phyloP scores from a whole-genome alignment of 2,329 filamentous ascomycete species.

The Claviceps pusilla region DNA sequence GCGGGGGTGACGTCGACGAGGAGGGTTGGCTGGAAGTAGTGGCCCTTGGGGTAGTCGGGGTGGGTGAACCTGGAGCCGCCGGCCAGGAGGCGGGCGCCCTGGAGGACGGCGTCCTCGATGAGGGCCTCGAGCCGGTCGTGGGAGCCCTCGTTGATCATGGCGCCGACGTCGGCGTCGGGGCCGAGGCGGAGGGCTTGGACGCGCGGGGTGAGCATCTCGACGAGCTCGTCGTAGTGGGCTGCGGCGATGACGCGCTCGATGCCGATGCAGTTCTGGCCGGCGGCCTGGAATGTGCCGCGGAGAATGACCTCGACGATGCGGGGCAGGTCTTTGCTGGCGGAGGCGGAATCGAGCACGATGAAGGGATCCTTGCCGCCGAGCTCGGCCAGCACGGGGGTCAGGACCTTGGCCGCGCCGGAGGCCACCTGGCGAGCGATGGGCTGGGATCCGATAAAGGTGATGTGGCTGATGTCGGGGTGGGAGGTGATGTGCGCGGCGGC shows the following conservation, averaged over 20 bases:
- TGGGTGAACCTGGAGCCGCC: conserved; percentile 63
- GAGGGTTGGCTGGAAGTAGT: conserved; percentile 87
- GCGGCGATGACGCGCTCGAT: conserved; percentile 84
- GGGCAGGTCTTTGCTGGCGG: conserved; percentile 39
- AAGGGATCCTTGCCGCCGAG: conserved; percentile 91
- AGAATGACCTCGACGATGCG: conserved; percentile 72
- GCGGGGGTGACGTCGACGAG: conserved; percentile 72
- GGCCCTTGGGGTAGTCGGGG: conserved; percentile 58
- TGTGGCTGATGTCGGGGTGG: conserved; percentile 68
- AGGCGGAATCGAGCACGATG: conserved; percentile 69
- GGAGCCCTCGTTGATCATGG: conserved; percentile 66
- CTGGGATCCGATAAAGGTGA: conserved; percentile 91
- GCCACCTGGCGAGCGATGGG: conserved; percentile 80
- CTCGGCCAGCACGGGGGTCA: conserved; percentile 84
- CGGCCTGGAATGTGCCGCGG: conserved; percentile 84
- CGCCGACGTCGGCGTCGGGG: conserved; percentile 67
- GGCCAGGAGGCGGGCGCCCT: conserved; percentile 66
- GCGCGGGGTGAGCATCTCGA: conserved; percentile 55
- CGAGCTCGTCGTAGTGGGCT: conserved; percentile 56
- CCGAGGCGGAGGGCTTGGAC: conserved; percentile 65
- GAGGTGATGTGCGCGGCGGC: conserved; percentile 70
- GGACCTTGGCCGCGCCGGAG: conserved; percentile 63
- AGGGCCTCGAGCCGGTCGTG: conserved; percentile 66
- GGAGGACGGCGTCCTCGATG: conserved; percentile 58
- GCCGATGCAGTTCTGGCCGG: conserved; percentile 94